phyloP scores from a whole-genome alignment of 176 grass and related monocot species.

The Pontederia paniculata region DNA sequence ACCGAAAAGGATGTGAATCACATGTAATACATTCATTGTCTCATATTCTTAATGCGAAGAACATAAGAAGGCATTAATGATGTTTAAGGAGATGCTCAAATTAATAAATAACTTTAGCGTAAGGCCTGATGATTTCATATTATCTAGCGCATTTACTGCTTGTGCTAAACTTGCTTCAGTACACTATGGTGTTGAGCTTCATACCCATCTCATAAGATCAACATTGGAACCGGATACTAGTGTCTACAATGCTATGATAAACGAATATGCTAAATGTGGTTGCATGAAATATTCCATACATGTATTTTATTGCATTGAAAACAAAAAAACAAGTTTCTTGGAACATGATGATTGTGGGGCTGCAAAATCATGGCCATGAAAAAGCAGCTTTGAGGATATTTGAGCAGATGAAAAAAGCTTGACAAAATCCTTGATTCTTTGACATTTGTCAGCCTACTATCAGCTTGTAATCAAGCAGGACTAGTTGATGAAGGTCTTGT shows the following conservation, averaged over 20 bases:
- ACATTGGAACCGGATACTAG: neutral
- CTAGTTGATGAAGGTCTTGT: slow-evolving; percentile 17
- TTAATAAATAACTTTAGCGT: neutral
- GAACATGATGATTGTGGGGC: slow-evolving; percentile 22
- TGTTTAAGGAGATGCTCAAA: slow-evolving; percentile 22
- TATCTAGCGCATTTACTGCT: slow-evolving; percentile 9
- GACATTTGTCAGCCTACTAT: slow-evolving; percentile 27
- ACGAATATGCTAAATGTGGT: slow-evolving; percentile 20
- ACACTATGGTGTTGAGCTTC: slow-evolving; percentile 21
- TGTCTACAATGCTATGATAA: slow-evolving; percentile 24
- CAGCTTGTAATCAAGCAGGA: slow-evolving; percentile 29
- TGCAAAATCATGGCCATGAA: slow-evolving; percentile 15
- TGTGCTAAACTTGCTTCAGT: slow-evolving; percentile 34
- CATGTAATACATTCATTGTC: slow-evolving; percentile 29
- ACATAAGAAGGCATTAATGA: slow-evolving; percentile 12
- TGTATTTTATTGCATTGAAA: slow-evolving; percentile 3
- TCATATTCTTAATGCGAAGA: slow-evolving; percentile 11
- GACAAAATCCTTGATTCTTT: slow-evolving; percentile 9
- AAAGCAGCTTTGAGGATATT: slow-evolving; percentile 13
- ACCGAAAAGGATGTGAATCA: slow-evolving; percentile 22
- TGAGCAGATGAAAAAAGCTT: slow-evolving; percentile 17
- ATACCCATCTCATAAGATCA: slow-evolving; percentile 13
- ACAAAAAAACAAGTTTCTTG: slow-evolving; percentile 15
- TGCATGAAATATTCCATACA: slow-evolving; percentile 8
- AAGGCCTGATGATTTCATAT: slow-evolving; percentile 19